phyloP scores from a whole-genome alignment of 202 grass and related monocot genomes.

The Carex sylvatica region DNA sequence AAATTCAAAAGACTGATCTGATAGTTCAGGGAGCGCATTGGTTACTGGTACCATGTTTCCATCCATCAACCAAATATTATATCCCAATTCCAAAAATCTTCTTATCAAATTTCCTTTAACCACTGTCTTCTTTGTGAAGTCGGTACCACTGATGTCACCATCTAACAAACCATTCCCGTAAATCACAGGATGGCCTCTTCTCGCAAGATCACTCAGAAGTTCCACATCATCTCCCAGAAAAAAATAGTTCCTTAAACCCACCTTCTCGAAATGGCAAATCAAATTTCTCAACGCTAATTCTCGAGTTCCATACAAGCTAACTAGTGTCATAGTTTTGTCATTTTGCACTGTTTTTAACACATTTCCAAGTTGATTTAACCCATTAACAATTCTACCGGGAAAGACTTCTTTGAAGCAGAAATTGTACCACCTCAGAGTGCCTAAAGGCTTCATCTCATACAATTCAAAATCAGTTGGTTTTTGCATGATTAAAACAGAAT shows the following conservation, averaged over 20 bases:
- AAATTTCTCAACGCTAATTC: slow-evolving; percentile 62
- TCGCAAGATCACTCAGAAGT: slow-evolving; percentile 67
- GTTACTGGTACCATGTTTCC: slow-evolving; percentile 71
- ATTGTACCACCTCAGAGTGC: slow-evolving; percentile 71
- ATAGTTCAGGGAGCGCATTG: slow-evolving; percentile 40
- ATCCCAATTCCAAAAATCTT: slow-evolving; percentile 66
- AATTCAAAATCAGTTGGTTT: slow-evolving; percentile 67
- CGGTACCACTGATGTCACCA: slow-evolving; percentile 32
- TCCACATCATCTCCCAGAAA: slow-evolving; percentile 58
- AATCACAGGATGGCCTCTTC: slow-evolving; percentile 82
- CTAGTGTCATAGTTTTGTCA: slow-evolving; percentile 46
- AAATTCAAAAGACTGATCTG: slow-evolving; percentile 58
- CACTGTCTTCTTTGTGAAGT: slow-evolving; percentile 45
- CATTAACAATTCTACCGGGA: slow-evolving; percentile 57
- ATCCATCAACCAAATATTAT: slow-evolving; percentile 73
- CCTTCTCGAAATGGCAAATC: slow-evolving; percentile 82
- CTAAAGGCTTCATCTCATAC: slow-evolving; percentile 46
- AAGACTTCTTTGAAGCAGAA: slow-evolving; percentile 73
- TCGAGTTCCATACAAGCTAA: slow-evolving; percentile 59
- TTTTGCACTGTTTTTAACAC: slow-evolving; percentile 50
- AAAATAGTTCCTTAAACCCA: slow-evolving; percentile 58
- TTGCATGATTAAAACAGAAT: slow-evolving; percentile 73
- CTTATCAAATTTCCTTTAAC: slow-evolving; percentile 65
- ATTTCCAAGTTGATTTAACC: slow-evolving; percentile 57
- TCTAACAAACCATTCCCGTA: slow-evolving; percentile 44